Base-by-base conservation (phyloP, 352 stramenopile genomes). In the Phytopythium helicoides region DNA sequence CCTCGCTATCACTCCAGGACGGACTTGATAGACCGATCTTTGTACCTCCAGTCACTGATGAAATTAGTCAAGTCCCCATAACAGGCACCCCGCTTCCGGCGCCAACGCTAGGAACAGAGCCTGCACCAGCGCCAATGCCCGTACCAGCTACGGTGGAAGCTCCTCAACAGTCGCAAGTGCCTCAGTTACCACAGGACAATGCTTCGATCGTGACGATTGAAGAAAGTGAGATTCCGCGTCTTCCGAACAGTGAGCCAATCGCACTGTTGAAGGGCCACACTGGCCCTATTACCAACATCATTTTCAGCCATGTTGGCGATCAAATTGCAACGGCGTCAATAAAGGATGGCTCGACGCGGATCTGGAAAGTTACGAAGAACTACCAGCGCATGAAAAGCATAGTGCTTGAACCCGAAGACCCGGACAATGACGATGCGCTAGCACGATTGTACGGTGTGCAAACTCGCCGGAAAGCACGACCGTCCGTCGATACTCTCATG, bases 311-410 rank as follows among this genome's bases (percentile, higher is more conserved):
- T 54, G 62, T 63, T 12, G 94, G 94, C 23, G 89, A 98, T 63
- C 76, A 87, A 8, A 84, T 99, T 56, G 74, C 97, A 4, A 98
- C 93, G 56, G 93, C 87, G 22, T 98, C 92, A 33, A 95, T 97
- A 58, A 95, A 97, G 60, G 96, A 98, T 58, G 95, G 95, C 39
- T 76, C 71, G n/a, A 76, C 77, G 7, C 71, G 80, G 22, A 59
- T 90, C 50, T 90, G 80, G 80, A 68, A 72, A 37, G 85, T 74
- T 66, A 76, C 80, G 36, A 68, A 65, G 28, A 86, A 76, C 37
- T 78, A 78, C 55, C 82, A 83, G 35, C 81, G 77, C 18, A 57
- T 88, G 45, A 62, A 66, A 21, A 69, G 78, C 14, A 62, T 54
- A 31, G 68, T 88, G 33, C 71, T 89, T 6, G 52, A 82, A 25